phyloP scores from a whole-genome alignment of 2,329 filamentous ascomycete genomes.

The Xenosphaeropsis pyriputrescens region DNA sequence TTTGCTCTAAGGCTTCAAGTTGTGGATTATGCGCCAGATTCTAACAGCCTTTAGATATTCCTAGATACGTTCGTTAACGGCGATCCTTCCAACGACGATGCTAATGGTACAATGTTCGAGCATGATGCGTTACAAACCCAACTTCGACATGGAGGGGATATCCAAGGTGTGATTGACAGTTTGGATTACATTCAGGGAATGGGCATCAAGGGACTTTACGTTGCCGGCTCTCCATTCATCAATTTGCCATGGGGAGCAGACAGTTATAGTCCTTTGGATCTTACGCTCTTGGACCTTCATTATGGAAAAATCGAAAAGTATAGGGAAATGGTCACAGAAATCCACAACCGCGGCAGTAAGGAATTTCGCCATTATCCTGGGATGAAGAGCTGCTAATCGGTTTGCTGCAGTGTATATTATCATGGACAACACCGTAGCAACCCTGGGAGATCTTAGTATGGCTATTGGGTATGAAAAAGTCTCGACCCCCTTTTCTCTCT shows the following conservation, averaged over 20 bases:
- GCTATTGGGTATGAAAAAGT: conserved; percentile 43
- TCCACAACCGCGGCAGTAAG: conserved; percentile 35
- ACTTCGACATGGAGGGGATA: conserved; percentile 47
- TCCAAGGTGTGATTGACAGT: conserved; percentile 39
- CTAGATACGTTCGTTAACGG: conserved; percentile 50
- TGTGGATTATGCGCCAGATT: no score
- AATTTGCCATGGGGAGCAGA: conserved; percentile 52
- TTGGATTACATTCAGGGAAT: conserved; percentile 50
- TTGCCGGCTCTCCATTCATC: conserved; percentile 45
- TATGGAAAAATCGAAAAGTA: conserved; percentile 42
- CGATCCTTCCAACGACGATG: conserved; percentile 47
- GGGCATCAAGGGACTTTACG: conserved; percentile 49
- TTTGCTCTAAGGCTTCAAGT: no score
- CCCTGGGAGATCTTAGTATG: conserved; percentile 45
- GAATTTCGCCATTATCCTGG: neutral
- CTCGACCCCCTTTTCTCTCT: conserved; percentile 35
- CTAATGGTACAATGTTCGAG: conserved; percentile 43
- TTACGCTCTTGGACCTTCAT: conserved; percentile 47
- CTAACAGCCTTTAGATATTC: conserved; percentile 42
- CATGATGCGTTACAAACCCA: conserved; percentile 40
- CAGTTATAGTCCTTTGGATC: conserved; percentile 39
- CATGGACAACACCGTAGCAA: conserved; percentile 50
- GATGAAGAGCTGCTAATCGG: neutral
- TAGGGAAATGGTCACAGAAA: conserved; percentile 39
- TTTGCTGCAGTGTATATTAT: conserved; percentile 37